phyloP scores from a whole-genome alignment of 768 basidiomycete genomes.

The Udeniomyces megalosporus region DNA sequence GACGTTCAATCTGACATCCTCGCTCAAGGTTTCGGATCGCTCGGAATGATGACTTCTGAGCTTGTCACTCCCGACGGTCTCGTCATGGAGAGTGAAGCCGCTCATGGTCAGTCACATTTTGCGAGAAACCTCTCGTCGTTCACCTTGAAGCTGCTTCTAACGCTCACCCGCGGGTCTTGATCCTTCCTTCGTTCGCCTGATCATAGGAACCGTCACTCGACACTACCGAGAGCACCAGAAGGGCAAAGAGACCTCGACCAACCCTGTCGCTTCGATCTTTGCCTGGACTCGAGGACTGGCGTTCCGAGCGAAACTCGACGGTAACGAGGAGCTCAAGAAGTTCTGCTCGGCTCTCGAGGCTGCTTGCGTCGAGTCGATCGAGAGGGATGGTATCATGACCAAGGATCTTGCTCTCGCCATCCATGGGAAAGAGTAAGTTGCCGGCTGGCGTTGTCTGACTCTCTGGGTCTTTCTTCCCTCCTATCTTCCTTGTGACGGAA shows the following conservation, averaged over 20 bases:
- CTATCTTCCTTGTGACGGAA: background rate
- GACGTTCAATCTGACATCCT: constrained; percentile 87
- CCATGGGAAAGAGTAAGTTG: constrained; percentile 50
- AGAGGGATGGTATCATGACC: constrained; percentile 81
- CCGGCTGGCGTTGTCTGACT: no score
- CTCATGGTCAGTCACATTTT: constrained; percentile 63
- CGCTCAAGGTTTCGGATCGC: constrained; percentile 87
- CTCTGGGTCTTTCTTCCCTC: background rate
- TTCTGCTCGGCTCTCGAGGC: constrained; percentile 71
- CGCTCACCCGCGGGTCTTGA: no score
- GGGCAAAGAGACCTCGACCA: constrained; percentile 87
- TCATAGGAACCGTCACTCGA: constrained; percentile 65
- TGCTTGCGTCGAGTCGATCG: constrained; percentile 80
- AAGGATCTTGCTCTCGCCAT: constrained; percentile 93
- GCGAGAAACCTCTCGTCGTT: no score
- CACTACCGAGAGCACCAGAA: constrained; percentile 97
- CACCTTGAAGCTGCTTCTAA: no score
- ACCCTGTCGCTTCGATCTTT: constrained; percentile 96
- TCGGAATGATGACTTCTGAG: constrained; percentile 90
- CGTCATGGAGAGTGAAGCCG: constrained; percentile 87
- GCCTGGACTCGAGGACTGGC: constrained; percentile 94
- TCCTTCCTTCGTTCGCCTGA: background rate
- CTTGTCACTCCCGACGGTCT: constrained; percentile 87
- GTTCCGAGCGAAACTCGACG: constrained; percentile 70
- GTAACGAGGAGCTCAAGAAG: constrained; percentile 50